Percentiles rank a stretch among this genome's conserved stretches.
phyloP scores from a whole-genome alignment of 306 rosid species.

The Clitoria ternatea region DNA sequence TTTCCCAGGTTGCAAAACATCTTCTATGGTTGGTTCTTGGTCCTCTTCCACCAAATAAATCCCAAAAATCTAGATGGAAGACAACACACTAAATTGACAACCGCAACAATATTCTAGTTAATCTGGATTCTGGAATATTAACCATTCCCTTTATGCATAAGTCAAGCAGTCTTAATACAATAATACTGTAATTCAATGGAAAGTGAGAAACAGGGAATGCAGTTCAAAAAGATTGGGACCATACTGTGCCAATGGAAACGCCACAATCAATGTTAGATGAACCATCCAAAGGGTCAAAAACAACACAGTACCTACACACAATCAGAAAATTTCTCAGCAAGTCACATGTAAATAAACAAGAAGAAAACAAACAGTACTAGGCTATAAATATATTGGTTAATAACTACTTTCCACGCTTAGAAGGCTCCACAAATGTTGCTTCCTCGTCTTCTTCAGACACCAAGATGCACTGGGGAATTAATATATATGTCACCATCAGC shows the following conservation, averaged over 20 bases:
- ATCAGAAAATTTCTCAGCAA: neutral
- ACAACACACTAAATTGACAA: constrained; percentile 31
- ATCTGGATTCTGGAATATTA: constrained; percentile 5
- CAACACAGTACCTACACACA: constrained; percentile 63
- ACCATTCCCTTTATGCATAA: neutral
- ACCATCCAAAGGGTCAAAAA: constrained; percentile 65
- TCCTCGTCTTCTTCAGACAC: constrained; percentile 94
- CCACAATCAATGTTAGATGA: constrained; percentile 75
- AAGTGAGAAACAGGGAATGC: neutral
- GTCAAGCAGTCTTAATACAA: neutral
- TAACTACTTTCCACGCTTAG: constrained; percentile 41
- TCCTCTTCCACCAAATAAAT: constrained; percentile 56
- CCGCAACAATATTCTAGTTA: constrained; percentile 10
- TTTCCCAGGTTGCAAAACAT: constrained; percentile 83
- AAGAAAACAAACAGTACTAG: neutral
- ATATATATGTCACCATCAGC: constrained; percentile 13
- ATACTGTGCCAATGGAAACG: constrained; percentile 90
- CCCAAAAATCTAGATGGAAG: constrained; percentile 60
- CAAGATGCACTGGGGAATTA: constrained; percentile 60
- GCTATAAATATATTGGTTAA: constrained; percentile 6
- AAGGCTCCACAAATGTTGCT: constrained; percentile 69
- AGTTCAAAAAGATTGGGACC: neutral
- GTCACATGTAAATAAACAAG: neutral
- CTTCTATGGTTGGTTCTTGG: constrained; percentile 53
- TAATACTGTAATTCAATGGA: neutral